Evolutionary conservation across 495 filamentous ascomycete genomes (phyloP).

Genomic region (Apodospora peruviana): DNA sequence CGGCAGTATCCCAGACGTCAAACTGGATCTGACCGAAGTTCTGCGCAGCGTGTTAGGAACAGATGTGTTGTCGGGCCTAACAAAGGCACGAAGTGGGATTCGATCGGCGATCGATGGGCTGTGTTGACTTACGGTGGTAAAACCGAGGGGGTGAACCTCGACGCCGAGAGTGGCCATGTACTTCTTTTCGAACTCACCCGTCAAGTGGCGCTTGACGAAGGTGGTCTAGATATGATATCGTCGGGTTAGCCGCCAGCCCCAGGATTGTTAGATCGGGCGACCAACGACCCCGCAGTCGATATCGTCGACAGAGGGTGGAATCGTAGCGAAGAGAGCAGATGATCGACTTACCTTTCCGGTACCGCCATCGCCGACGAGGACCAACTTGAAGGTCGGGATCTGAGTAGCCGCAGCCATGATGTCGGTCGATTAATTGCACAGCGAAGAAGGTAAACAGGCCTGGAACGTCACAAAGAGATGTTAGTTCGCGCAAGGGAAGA

Average conservation of each 20-base stretch:
- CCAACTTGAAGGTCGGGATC: slow-evolving; percentile 92
- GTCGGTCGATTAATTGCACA: slow-evolving; percentile 19
- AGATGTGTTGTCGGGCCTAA: slow-evolving; percentile 7
- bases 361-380: slow-evolving; percentile 98
- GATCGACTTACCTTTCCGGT: slow-evolving; percentile 83
- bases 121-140: slow-evolving; percentile 73
- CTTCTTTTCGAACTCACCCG: slow-evolving; percentile 99
- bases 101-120: neutral
- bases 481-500: slow-evolving; percentile 16
- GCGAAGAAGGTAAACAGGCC: slow-evolving; percentile 24
- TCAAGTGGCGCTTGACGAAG: slow-evolving; percentile 99
- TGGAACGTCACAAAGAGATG: slow-evolving; percentile 9
- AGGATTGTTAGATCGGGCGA: neutral
- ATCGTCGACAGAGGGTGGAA: neutral
- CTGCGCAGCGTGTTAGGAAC: slow-evolving; percentile 46
- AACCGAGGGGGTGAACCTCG: slow-evolving; percentile 92
- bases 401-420: slow-evolving; percentile 54
- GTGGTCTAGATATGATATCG: slow-evolving; percentile 63
- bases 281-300: slow-evolving; percentile 20
- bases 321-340: slow-evolving; percentile 2
- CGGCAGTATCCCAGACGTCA: slow-evolving; percentile 99
- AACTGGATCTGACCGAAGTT: slow-evolving; percentile 97
- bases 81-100: slow-evolving; percentile 3
- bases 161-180: slow-evolving; percentile 99
- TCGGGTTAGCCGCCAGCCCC: slow-evolving; percentile 18